These are phyloP conservation scores for Neonectria hederae DNA, from an alignment of 2,329 filamentous ascomycete species.

Conservation along the genomic window DNA sequence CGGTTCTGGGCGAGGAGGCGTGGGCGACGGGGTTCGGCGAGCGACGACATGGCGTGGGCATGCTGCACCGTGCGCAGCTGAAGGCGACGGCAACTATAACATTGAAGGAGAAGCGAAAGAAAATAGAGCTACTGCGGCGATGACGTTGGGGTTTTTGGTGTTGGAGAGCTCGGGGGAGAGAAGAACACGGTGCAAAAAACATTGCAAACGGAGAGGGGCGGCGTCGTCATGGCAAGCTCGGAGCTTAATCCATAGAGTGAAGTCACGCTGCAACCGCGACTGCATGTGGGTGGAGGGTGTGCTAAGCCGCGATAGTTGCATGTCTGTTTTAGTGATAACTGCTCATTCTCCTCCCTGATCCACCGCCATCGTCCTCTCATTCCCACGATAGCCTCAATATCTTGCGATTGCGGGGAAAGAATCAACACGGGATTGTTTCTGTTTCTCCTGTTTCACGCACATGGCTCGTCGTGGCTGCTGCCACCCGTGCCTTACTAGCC, in stretches of 20 bases:
- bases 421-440: too few relatives aligned
- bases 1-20: slow-evolving; percentile 78
- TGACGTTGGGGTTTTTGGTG: neutral
- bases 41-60: slow-evolving; percentile 46
- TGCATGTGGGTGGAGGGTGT: neutral
- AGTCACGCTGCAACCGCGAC: slow-evolving; percentile 20
- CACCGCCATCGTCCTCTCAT: too few relatives aligned
- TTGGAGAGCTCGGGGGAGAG: neutral
- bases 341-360: neutral
- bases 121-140: neutral
- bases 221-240: slow-evolving; percentile 37
- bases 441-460: too few relatives aligned
- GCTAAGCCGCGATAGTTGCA: slow-evolving; percentile 41
- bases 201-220: slow-evolving; percentile 6
- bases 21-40: slow-evolving; percentile 55
- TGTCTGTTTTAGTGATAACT: slow-evolving; percentile 34
- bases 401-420: too few relatives aligned
- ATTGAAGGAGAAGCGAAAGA: slow-evolving; percentile 23
- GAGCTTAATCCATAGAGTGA: slow-evolving; percentile 26
- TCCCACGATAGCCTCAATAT: neutral
- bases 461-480: too few relatives aligned
- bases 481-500: too few relatives aligned
- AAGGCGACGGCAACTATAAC: slow-evolving; percentile 23
- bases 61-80: slow-evolving; percentile 35
- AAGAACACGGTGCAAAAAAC: neutral